Conservation (phyloP, 805 yeast genomes). For the Cyberlindnera mississippiensis region DNA sequence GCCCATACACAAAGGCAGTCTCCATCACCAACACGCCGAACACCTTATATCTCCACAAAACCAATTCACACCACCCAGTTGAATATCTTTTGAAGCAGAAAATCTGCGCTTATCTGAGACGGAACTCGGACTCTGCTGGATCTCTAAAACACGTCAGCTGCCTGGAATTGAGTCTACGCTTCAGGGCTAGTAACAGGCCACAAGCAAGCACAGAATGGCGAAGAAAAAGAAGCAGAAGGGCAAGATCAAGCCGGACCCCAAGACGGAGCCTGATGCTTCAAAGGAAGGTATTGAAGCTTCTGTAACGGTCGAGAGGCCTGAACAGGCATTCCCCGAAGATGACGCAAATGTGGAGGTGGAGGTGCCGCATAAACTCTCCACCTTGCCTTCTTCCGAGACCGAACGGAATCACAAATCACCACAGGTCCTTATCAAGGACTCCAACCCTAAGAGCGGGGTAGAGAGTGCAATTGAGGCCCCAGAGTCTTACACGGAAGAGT, state of each 20-base stretch:
- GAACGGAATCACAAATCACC: too few relatives aligned
- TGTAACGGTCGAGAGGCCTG: neutral
- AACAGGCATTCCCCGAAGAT: too few relatives aligned
- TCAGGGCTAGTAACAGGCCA: neutral
- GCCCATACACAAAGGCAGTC: neutral
- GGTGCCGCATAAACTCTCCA: too few relatives aligned
- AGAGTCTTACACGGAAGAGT: too few relatives aligned
- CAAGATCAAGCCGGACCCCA: slow-evolving; percentile 1
- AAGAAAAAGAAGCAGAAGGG: slow-evolving; percentile 20
- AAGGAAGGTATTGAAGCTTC: neutral
- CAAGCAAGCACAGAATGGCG: slow-evolving; percentile 11
- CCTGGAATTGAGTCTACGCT: too few relatives aligned
- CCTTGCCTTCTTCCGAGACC: too few relatives aligned
- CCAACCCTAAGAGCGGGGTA: too few relatives aligned
- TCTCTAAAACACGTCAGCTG: too few relatives aligned
- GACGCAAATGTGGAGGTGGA: too few relatives aligned
- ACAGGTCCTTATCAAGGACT: too few relatives aligned
- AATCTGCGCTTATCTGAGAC: neutral
- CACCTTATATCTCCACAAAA: neutral
- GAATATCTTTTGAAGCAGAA: neutral
- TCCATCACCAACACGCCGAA: neutral
- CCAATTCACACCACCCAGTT: neutral
- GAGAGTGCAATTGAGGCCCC: too few relatives aligned
- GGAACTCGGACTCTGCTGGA: too few relatives aligned
- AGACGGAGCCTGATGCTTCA: slow-evolving; percentile 1